Base-by-base conservation (phyloP, 257 asterid species). In the Coffea eugenioides region DNA sequence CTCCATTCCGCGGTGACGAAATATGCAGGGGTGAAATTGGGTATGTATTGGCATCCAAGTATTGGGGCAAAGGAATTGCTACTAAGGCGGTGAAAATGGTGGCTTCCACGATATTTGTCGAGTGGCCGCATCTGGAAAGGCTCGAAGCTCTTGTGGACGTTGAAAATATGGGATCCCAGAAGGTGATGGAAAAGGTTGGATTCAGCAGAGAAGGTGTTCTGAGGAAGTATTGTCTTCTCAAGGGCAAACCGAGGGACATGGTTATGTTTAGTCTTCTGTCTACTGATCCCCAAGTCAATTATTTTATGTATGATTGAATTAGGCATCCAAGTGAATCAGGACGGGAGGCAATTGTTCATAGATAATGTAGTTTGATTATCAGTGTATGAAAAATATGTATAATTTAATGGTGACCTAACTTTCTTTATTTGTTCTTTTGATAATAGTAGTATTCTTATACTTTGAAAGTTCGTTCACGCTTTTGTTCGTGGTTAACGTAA, bases 31-130 rank as follows among this genome's bases (percentile, higher is more conserved):
- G 91, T 13, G 97, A 93, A 80, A 23, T 94, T 10, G 98, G 97
- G 43, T 91, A 89, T 81, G 85, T 82, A 43, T 79, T 94, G 79
- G 93, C 82, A 52, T 90, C 94, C 25, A 91, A 88, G 64, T 86
- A 88, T 51, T 93, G 97, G 97, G 98, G 98, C 1, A 91, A 86
- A 59, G 97, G 98, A 39, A 85, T 95, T 18, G 94, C 90, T 16
- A 90, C 97, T 0, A 79, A 73, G 86, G 98, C 97, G 31, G 98
- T 90, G 83, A 89, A 77, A 79, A 82, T 88, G 91, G 97, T 89
- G 82, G 94, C 93, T 67, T 49, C 84, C 72, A 52, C 83, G 12
- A 89, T 88, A 54, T 94, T 93, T 34, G 70, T 78, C 52, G 95
- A 93, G 80, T 93, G 96, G 98, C 88, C 85, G 8, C 90, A 90